Conservation (phyloP, 1,284 basidiomycete genomes). For the Ceratobasidium theobromae region DNA sequence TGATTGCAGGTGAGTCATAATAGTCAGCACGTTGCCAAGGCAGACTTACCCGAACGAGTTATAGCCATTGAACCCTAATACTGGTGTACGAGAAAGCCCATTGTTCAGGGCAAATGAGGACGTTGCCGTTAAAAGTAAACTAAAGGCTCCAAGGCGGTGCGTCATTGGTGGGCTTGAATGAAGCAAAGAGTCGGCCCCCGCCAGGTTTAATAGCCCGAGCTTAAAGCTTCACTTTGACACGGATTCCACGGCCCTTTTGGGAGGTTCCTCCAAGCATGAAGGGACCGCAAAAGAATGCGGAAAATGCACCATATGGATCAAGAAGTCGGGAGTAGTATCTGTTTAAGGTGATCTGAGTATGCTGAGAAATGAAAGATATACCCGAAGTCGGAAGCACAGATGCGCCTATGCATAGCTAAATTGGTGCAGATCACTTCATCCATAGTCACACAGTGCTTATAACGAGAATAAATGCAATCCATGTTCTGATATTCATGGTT, state of each 20-base stretch:
- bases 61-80: constrained; percentile 55
- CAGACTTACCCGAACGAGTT: constrained; percentile 48
- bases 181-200: too few species aligned
- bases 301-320: constrained; percentile 6
- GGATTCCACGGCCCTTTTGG: too few species aligned
- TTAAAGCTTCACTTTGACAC: too few species aligned
- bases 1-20: background rate
- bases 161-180: background rate
- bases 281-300: background rate
- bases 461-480: too few species aligned
- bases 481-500: too few species aligned
- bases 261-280: background rate
- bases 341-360: background rate
- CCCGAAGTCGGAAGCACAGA: too few species aligned
- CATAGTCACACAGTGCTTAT: too few species aligned
- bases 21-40: background rate
- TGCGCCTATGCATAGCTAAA: too few species aligned
- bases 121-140: background rate
- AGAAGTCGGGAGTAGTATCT: background rate
- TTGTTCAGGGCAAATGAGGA: constrained; percentile 44
- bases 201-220: too few species aligned
- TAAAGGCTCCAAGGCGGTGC: background rate
- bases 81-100: constrained; percentile 48
- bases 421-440: too few species aligned
- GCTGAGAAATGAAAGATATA: too few species aligned